A percentile compares a stretch with the other conserved stretches of the same genome.
Conservation (phyloP, 768 basidiomycete genomes). For the Suillus subaureus region DNA sequence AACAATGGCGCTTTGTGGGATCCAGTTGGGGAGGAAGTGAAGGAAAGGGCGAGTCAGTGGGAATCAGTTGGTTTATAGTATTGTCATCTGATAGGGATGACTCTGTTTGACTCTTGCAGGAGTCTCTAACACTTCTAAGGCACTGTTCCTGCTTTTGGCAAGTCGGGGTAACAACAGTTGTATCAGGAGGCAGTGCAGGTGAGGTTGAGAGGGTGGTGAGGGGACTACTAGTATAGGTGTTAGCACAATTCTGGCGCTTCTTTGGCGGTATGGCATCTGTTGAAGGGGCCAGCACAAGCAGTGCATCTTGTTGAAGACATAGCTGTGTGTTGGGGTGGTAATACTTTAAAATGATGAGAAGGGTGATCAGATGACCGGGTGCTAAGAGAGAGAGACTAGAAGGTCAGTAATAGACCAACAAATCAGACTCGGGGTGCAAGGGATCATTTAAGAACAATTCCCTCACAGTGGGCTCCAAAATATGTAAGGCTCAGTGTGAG, state of each 20-base stretch:
- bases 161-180: no score
- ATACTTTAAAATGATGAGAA: neutral
- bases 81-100: no score
- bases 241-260: fast-evolving
- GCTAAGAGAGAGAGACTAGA: neutral
- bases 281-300: neutral
- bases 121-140: no score
- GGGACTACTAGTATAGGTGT: neutral
- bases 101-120: no score
- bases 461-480: neutral
- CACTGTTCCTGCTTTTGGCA: no score
- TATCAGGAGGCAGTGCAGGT: no score
- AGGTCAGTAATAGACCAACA: neutral
- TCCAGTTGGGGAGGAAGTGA: no score
- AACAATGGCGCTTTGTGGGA: no score
- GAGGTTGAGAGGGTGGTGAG: no score
- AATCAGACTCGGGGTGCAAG: neutral
- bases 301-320: neutral
- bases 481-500: neutral
- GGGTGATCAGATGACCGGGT: neutral
- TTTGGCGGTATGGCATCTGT: neutral
- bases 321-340: neutral
- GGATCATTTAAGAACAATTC: neutral
- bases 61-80: no score
- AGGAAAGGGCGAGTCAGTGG: no score